A percentile compares a stretch with the other conserved stretches of the same genome.
Evolutionary conservation across 331 rosid species (phyloP).

Genomic region (Rosa hybrid): DNA sequence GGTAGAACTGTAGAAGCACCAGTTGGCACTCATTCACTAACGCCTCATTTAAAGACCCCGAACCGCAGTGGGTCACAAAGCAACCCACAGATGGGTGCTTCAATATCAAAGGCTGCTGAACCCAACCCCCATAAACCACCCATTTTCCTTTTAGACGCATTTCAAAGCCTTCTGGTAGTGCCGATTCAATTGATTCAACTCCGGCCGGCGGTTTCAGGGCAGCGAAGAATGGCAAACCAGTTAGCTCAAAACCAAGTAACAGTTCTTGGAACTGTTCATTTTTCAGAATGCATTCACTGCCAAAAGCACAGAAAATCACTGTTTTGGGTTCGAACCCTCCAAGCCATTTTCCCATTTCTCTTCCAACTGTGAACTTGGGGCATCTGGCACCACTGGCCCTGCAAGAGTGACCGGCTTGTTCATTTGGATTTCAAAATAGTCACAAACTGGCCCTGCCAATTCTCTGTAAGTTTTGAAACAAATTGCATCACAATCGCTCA

Average conservation of each 20-base stretch:
- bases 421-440: slow-evolving; percentile 39
- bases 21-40: slow-evolving; percentile 46
- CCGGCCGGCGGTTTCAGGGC: slow-evolving; percentile 48
- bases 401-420: slow-evolving; percentile 42
- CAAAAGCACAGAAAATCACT: slow-evolving; percentile 50
- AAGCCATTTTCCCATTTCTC: slow-evolving; percentile 47
- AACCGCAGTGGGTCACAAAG: slow-evolving; percentile 63
- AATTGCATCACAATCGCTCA: slow-evolving; percentile 40
- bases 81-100: slow-evolving; percentile 58
- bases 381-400: slow-evolving; percentile 45
- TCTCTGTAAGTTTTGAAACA: slow-evolving; percentile 53
- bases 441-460: slow-evolving; percentile 55
- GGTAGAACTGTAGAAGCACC: slow-evolving; percentile 37
- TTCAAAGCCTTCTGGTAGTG: slow-evolving; percentile 55
- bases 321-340: slow-evolving; percentile 37
- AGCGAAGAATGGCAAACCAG: slow-evolving; percentile 43
- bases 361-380: slow-evolving; percentile 35
- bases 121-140: slow-evolving; percentile 52
- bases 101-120: slow-evolving; percentile 53
- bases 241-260: slow-evolving; percentile 47
- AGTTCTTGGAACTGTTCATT: slow-evolving; percentile 43
- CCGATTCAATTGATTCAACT: slow-evolving; percentile 32
- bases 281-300: slow-evolving; percentile 46
- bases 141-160: slow-evolving; percentile 38
- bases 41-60: slow-evolving; percentile 58